phyloP scores from a whole-genome alignment of 768 basidiomycete genomes.

The Saitozyma podzolica region DNA sequence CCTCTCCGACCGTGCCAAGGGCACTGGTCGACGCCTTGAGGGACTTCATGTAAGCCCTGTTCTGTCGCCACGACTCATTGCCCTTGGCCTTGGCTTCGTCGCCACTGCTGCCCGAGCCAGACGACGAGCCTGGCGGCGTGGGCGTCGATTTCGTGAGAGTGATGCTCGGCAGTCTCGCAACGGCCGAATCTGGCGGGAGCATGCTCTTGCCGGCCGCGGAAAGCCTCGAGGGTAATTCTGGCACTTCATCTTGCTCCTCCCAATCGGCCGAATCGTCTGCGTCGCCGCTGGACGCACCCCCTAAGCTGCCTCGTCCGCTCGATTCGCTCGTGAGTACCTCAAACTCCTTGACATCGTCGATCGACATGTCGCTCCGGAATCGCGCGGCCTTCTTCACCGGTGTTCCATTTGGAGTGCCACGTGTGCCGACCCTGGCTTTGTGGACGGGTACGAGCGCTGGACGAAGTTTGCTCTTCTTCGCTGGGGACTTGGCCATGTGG shows the following conservation, averaged over 20 bases:
- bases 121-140: not conserved
- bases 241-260: slow-evolving; percentile 2
- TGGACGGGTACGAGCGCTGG: slow-evolving; percentile 4
- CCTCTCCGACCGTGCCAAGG: not conserved
- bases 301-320: not conserved
- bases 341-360: slow-evolving; percentile 8
- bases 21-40: not conserved
- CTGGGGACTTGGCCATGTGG: slow-evolving; percentile 1
- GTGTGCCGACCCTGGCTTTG: not conserved
- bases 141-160: not conserved
- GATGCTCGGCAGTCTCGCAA: slow-evolving; percentile 1
- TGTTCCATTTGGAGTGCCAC: not conserved
- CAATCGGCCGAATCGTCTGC: slow-evolving; percentile 12
- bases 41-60: not conserved
- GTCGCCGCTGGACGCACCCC: slow-evolving; percentile 5
- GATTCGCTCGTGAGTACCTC: slow-evolving; percentile 12
- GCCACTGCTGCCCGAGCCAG: not conserved
- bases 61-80: slow-evolving; percentile 4
- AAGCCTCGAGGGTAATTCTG: not conserved
- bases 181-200: not conserved
- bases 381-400: slow-evolving; percentile 3
- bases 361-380: slow-evolving; percentile 6
- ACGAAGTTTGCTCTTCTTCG: slow-evolving; percentile 6
- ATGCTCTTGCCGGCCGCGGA: not conserved
- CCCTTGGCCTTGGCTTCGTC: not conserved